Evolutionary conservation across 1,139 yeast species (phyloP).

Genomic region (Hemisphaericaspora lyxosophila): DNA sequence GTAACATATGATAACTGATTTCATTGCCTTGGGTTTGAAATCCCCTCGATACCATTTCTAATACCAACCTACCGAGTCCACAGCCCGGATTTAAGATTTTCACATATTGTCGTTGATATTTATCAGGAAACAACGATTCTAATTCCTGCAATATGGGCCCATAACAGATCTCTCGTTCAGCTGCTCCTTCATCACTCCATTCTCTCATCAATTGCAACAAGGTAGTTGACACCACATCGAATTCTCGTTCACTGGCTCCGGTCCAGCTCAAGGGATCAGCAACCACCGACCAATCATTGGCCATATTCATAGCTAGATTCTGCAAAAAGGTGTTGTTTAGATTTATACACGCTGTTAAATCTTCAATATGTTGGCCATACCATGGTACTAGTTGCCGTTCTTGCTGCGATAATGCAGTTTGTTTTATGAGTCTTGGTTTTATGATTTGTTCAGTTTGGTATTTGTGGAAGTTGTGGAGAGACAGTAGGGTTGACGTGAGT

Average conservation of each 20-base stretch:
- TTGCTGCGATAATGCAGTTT: slow-evolving; percentile 29
- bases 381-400: slow-evolving; percentile 52
- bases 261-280: slow-evolving; percentile 46
- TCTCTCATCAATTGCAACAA: slow-evolving; percentile 69
- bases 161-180: slow-evolving; percentile 52
- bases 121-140: slow-evolving; percentile 42
- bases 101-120: slow-evolving; percentile 34
- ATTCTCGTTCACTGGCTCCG: slow-evolving; percentile 43
- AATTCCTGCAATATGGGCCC: slow-evolving; percentile 48
- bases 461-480: slow-evolving; percentile 34
- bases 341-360: slow-evolving; percentile 46
- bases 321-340: slow-evolving; percentile 51
- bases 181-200: slow-evolving; percentile 66
- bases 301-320: slow-evolving; percentile 46
- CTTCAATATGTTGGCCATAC: slow-evolving; percentile 47
- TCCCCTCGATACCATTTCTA: slow-evolving; percentile 67
- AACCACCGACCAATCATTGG: slow-evolving; percentile 55
- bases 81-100: slow-evolving; percentile 76
- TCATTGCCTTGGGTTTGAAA: slow-evolving; percentile 85
- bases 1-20: slow-evolving; percentile 76
- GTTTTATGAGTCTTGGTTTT: slow-evolving; percentile 34
- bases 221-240: slow-evolving; percentile 61
- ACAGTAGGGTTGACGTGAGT: slow-evolving; percentile 38
- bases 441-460: slow-evolving; percentile 38
- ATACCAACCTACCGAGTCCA: slow-evolving; percentile 78